Base-by-base conservation (phyloP, 2,329 filamentous ascomycete genomes). In the Fusarium mangiferae region DNA sequence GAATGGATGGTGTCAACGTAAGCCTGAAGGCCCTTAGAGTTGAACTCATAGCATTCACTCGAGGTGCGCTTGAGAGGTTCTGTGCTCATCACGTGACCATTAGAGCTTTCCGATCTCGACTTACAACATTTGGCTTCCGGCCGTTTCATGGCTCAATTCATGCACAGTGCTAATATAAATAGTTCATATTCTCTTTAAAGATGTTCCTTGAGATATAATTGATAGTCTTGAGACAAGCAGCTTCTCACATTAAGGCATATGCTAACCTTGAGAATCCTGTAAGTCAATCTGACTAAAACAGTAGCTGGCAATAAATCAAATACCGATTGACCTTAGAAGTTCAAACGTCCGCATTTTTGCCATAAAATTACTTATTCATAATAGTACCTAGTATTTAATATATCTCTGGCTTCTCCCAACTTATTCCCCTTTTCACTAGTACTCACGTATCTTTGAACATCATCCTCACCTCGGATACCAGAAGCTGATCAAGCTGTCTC, bases 61-160 rank as follows among this genome's bases (percentile, higher is more conserved):
- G 44, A 55, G 20, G 36, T 57, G 52, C 56, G 49, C 66, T 64
- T 61, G 44, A 58, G 51, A 68, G 62, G 73, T 52, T 75, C 63
- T 49, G 54, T 65, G 44, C 55, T 51, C 17, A 33, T 77, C 75
- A 77, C 75, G 75, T 77, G 75, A 77, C 51, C 18, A 5, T 24
- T 7, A 11, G 20, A 49, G 30, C 49, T 42, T 60, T 35, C 20
- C 7, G 26, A 28, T 24, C 26, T 52, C 22, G 35, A 68, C 64
- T 68, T 62, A 68, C 48, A 68, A 22, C n/a, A 22, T n/a, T 57
- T 33, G 30, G n/a, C 39, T 35, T 35, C n/a, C 12, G 28, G 28
- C 24, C 18, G 20, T 28, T 28, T 58, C 28, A 45, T 28, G 13
- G 15, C n/a, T 13, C 20, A 28, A 18, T 22, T 11, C 18, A 26